A percentile compares a stretch with the other conserved stretches of the same genome.
These are phyloP conservation scores for Microthlaspi erraticum DNA, from an alignment of 345 rosid genomes.

Conservation along the genomic window DNA sequence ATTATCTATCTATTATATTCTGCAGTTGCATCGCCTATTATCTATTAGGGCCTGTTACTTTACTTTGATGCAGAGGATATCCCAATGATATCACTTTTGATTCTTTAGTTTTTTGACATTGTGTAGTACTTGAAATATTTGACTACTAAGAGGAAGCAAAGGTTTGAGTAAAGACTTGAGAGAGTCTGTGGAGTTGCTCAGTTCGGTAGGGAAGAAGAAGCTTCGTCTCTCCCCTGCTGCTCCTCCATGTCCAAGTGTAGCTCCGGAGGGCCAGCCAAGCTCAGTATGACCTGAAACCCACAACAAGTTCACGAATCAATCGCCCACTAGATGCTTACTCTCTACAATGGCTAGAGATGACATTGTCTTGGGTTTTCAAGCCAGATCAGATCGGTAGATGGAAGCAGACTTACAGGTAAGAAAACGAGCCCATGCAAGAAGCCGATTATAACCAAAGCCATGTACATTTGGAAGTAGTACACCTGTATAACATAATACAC, in stretches of 20 bases:
- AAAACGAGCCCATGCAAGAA: slow-evolving; percentile 94
- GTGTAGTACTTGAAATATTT: background rate
- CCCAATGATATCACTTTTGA: background rate
- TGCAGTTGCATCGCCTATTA: slow-evolving; percentile 1
- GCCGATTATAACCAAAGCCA: slow-evolving; percentile 83
- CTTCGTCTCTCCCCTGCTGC: slow-evolving; percentile 39
- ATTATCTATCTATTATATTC: background rate
- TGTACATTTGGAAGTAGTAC: slow-evolving; percentile 93
- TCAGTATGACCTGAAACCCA: slow-evolving; percentile 73
- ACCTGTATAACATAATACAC: slow-evolving; percentile 59
- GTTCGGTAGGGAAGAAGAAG: slow-evolving; percentile 50
- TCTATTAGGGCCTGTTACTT: slow-evolving; percentile 14
- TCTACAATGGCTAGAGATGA: slow-evolving; percentile 17
- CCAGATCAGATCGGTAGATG: slow-evolving; percentile 17
- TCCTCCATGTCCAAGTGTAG: slow-evolving; percentile 41
- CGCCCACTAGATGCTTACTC: slow-evolving; percentile 15
- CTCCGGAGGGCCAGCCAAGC: slow-evolving; percentile 77
- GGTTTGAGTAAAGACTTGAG: slow-evolving; percentile 17
- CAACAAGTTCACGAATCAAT: slow-evolving; percentile 23
- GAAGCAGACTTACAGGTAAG: slow-evolving; percentile 69
- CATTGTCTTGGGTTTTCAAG: slow-evolving; percentile 27
- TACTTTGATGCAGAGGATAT: slow-evolving; percentile 30
- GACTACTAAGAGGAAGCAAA: slow-evolving; percentile 12
- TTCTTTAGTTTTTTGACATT: slow-evolving; percentile 19
- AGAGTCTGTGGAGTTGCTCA: slow-evolving; percentile 39